Evolutionary conservation across 2,329 filamentous ascomycete genomes (phyloP).

Genomic region (Onygenales sp.): DNA sequence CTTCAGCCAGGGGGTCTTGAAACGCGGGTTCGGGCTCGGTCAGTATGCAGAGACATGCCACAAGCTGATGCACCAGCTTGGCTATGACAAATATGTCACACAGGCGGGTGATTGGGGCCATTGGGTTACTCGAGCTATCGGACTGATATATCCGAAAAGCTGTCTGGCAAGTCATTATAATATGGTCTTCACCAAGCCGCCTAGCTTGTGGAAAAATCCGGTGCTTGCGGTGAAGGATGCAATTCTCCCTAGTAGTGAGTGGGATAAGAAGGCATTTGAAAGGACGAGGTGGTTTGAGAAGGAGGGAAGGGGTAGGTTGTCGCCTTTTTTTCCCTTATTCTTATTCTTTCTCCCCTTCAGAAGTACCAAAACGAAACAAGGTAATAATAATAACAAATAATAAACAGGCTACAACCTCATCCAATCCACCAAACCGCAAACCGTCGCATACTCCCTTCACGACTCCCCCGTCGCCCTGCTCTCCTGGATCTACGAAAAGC

Average conservation of each 20-base stretch:
- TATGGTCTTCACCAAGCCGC: slow-evolving; percentile 43
- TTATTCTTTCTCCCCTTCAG: neutral
- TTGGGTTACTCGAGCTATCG: slow-evolving; percentile 54
- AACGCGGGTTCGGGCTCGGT: slow-evolving; percentile 44
- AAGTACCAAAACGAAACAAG: neutral
- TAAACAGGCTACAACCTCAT: slow-evolving; percentile 45
- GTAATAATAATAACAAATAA: neutral
- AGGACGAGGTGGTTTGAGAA: slow-evolving; percentile 48
- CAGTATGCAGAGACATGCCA: slow-evolving; percentile 58
- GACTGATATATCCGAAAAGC: slow-evolving; percentile 47
- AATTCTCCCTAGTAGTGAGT: slow-evolving; percentile 43
- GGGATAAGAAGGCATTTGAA: slow-evolving; percentile 43
- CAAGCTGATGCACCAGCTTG: slow-evolving; percentile 59
- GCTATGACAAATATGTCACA: slow-evolving; percentile 42
- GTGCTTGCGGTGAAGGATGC: slow-evolving; percentile 41
- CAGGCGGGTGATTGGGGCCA: slow-evolving; percentile 65
- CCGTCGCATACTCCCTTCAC: slow-evolving; percentile 57
- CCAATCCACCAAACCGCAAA: slow-evolving; percentile 63
- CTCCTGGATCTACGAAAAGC: slow-evolving; percentile 73
- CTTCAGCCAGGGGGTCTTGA: slow-evolving; percentile 39
- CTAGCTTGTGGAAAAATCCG: slow-evolving; percentile 44
- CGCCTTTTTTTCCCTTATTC: neutral
- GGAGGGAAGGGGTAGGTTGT: slow-evolving; percentile 34
- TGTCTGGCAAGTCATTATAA: slow-evolving; percentile 56
- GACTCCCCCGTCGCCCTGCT: slow-evolving; percentile 63